phyloP scores from a whole-genome alignment of 78 protist species.

The Chrysochromulina parva region DNA sequence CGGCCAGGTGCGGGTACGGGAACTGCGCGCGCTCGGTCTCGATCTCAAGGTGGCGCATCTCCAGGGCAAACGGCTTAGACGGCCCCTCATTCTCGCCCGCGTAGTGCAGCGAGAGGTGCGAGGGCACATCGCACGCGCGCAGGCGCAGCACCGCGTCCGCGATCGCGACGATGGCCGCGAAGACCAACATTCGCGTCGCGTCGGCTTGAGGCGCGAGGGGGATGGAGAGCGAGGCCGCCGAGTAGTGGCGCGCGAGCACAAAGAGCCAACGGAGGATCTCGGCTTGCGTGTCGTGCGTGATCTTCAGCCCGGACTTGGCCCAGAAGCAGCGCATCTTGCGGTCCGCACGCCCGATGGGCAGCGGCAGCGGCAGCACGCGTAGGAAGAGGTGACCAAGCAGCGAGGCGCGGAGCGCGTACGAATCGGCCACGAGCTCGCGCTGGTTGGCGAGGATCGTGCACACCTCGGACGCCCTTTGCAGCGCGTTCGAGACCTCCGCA shows the following conservation, averaged over 20 bases:
- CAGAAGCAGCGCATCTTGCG: neutral
- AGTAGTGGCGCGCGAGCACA: constrained; percentile 16
- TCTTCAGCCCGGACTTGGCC: neutral
- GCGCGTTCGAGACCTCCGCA: constrained; percentile 20
- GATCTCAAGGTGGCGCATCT: constrained; percentile 15
- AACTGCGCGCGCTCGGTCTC: neutral
- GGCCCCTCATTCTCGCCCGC: constrained; percentile 33
- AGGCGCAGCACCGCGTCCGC: constrained; percentile 43
- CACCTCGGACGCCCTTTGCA: constrained; percentile 19
- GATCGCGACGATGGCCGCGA: constrained; percentile 42
- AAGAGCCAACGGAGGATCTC: constrained; percentile 16
- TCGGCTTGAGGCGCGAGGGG: constrained; percentile 23
- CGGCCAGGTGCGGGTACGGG: neutral
- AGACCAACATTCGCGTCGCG: constrained; percentile 29
- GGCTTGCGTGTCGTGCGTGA: constrained; percentile 28
- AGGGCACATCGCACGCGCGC: constrained; percentile 16
- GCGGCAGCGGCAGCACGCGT: constrained; percentile 38
- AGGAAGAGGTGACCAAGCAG: constrained; percentile 30
- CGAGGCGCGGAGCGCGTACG: constrained; percentile 23
- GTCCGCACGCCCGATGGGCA: neutral
- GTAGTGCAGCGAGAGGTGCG: constrained; percentile 28
- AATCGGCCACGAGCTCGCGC: neutral
- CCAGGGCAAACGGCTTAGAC: neutral
- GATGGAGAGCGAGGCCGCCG: constrained; percentile 30
- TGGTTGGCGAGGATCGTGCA: constrained; percentile 48